A percentile compares a stretch with the other conserved stretches of the same genome.
Conservation (phyloP, 768 basidiomycete genomes). For the Cystofilobasidium bisporidii region DNA sequence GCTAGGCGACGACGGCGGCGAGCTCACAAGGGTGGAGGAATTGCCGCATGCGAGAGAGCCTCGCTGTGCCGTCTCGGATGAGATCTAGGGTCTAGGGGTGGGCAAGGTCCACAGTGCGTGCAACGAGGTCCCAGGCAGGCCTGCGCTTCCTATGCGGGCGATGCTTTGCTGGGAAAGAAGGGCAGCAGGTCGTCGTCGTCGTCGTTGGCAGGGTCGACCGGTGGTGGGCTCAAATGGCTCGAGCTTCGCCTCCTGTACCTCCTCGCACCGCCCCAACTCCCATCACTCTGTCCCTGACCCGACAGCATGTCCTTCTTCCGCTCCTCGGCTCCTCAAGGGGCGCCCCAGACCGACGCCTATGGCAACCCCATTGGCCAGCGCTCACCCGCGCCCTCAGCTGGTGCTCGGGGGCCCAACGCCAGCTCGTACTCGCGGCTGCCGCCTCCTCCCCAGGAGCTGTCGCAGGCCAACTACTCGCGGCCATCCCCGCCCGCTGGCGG, state of each 20-base stretch:
- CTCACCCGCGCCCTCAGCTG: neutral
- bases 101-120: too few relatives aligned
- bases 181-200: too few relatives aligned
- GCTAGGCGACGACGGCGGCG: neutral
- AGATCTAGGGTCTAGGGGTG: too few relatives aligned
- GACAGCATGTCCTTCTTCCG: conserved; percentile 5
- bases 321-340: neutral
- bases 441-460: neutral
- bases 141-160: too few relatives aligned
- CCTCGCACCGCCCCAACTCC: too few relatives aligned
- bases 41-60: neutral
- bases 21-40: conserved; percentile 3
- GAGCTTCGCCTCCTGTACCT: too few relatives aligned
- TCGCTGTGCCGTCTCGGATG: too few relatives aligned
- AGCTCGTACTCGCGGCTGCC: neutral
- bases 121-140: too few relatives aligned
- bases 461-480: neutral
- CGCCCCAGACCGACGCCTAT: conserved; percentile 1
- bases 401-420: neutral
- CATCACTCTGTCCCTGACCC: neutral
- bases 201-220: too few relatives aligned
- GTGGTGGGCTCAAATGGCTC: too few relatives aligned
- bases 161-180: too few relatives aligned
- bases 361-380: conserved; percentile 9
- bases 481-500: neutral